Evolutionary conservation across 2,329 filamentous ascomycete genomes (phyloP).

Genomic region (Tolypocladium cylindrosporum): DNA sequence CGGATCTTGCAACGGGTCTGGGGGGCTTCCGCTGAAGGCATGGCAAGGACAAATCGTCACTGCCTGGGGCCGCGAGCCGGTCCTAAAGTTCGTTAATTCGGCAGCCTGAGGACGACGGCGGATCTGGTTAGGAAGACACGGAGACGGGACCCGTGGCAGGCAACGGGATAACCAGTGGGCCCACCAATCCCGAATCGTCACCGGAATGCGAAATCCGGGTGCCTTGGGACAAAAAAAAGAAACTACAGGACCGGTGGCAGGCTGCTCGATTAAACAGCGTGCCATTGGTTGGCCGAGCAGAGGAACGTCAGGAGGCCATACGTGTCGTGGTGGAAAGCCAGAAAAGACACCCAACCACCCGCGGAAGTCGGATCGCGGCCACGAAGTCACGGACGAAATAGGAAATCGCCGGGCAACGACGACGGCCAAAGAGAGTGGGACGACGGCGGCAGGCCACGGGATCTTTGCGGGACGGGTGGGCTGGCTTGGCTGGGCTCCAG

Average conservation of each 20-base stretch:
- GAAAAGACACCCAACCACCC: not conserved
- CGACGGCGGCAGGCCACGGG: not conserved
- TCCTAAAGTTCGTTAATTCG: not conserved
- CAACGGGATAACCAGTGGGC: not conserved
- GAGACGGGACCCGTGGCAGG: not conserved
- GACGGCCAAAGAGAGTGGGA: not conserved
- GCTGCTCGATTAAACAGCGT: slow-evolving; percentile 16
- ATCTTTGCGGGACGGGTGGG: not conserved
- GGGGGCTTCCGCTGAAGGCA: not conserved
- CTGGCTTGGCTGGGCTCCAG: not conserved
- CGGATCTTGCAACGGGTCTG: not conserved
- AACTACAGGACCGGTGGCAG: slow-evolving; percentile 5
- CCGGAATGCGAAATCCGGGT: slow-evolving; percentile 12
- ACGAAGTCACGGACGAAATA: not conserved
- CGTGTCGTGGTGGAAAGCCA: not conserved
- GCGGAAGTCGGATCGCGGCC: not conserved
- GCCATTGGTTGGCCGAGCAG: slow-evolving; percentile 10
- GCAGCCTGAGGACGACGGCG: not conserved
- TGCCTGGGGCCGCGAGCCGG: not conserved
- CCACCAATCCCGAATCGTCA: not conserved
- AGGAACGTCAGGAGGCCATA: not conserved
- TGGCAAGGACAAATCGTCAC: not conserved
- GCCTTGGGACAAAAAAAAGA: slow-evolving; percentile 13
- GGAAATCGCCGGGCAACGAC: slow-evolving; percentile 1
- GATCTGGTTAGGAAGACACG: not conserved